These are phyloP conservation scores for Pterocarpus macrocarpus DNA, from an alignment of 306 rosid species.

Conservation along the genomic window DNA sequence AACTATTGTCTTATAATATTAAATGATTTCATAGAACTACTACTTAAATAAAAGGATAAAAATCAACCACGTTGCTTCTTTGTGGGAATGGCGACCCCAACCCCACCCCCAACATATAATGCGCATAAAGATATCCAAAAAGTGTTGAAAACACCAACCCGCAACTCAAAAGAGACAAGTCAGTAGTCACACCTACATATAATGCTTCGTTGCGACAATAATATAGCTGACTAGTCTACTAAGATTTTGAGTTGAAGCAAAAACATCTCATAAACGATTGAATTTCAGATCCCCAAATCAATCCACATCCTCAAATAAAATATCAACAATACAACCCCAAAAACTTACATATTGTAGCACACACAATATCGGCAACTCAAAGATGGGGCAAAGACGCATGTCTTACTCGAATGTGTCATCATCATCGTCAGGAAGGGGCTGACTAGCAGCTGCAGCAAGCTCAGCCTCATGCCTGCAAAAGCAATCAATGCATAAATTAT, in stretches of 20 bases:
- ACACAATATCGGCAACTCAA: slow-evolving; percentile 42
- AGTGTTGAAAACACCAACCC: no score
- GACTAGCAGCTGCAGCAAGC: slow-evolving; percentile 67
- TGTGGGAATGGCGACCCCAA: no score
- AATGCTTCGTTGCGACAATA: no score
- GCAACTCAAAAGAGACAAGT: no score
- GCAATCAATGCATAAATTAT: neutral
- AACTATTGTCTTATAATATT: no score
- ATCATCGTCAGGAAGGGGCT: slow-evolving; percentile 87
- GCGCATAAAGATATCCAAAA: no score
- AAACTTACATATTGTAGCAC: slow-evolving; percentile 42
- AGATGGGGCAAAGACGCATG: neutral
- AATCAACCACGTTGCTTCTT: no score
- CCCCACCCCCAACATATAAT: no score
- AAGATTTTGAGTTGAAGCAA: slow-evolving; percentile 1
- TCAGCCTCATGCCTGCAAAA: slow-evolving; percentile 78
- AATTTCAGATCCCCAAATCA: slow-evolving; percentile 20
- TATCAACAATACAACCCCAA: slow-evolving; percentile 40
- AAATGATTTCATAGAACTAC: no score
- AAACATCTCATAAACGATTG: slow-evolving; percentile 10
- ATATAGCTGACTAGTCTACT: no score
- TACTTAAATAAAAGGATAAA: no score
- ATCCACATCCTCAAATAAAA: slow-evolving; percentile 12
- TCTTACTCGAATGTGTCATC: slow-evolving; percentile 76
- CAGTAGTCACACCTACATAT: no score